Conservation (phyloP, 768 basidiomycete species). For the Tephrocybe sp. region DNA sequence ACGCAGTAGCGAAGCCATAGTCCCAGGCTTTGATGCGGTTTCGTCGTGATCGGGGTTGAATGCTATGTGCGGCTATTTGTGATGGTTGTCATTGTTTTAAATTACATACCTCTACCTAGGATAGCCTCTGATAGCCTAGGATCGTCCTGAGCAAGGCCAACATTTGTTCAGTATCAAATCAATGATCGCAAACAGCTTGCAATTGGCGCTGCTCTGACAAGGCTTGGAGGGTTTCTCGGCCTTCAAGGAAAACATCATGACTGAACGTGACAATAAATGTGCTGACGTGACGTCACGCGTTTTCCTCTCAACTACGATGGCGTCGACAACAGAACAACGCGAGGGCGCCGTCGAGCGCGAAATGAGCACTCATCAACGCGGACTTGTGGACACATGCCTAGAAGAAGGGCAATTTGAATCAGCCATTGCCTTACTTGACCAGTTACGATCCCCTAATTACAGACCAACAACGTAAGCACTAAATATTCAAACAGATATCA, state of each 20-base stretch:
- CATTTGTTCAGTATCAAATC: background rate
- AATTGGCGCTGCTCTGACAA: background rate
- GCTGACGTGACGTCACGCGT: background rate
- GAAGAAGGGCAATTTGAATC: slow-evolving; percentile 78
- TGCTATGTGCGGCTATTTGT: slow-evolving; percentile 7
- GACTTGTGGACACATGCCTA: slow-evolving; percentile 68
- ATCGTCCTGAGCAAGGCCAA: too few relatives aligned
- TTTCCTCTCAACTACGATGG: slow-evolving; percentile 2
- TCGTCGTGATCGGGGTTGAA: background rate
- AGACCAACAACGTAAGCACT: slow-evolving; percentile 56
- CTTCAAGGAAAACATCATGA: background rate
- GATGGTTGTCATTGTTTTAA: slow-evolving; percentile 5
- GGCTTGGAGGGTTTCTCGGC: background rate
- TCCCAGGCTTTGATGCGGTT: slow-evolving; percentile 9
- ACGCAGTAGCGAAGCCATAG: slow-evolving; percentile 20
- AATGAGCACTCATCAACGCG: slow-evolving; percentile 47
- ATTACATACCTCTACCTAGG: background rate
- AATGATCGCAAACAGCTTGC: background rate
- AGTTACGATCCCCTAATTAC: slow-evolving; percentile 56
- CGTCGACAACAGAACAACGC: slow-evolving; percentile 6
- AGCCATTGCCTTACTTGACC: slow-evolving; percentile 62
- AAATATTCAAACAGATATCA: background rate
- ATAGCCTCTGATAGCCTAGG: too few relatives aligned
- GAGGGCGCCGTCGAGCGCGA: slow-evolving; percentile 34
- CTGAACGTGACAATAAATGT: background rate